Evolutionary conservation across 2,329 filamentous ascomycete species (phyloP).

Genomic region (Curvularia spicifera): DNA sequence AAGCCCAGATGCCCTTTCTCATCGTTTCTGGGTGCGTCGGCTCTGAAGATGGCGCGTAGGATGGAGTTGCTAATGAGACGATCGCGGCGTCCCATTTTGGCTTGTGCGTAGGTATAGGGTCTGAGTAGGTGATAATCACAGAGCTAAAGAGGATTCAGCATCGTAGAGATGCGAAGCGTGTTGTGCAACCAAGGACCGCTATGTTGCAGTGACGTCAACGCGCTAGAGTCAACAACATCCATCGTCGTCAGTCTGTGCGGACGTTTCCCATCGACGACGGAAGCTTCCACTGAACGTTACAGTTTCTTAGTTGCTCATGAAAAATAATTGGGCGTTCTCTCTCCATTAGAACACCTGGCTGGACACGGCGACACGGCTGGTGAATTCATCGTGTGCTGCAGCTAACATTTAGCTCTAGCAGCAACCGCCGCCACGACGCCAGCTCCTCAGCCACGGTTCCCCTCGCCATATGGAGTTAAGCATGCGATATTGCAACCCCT

Average conservation of each 20-base stretch:
- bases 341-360: neutral
- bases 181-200: neutral
- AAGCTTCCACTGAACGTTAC: neutral
- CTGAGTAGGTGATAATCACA: conserved; percentile 5
- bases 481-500: neutral
- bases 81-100: conserved; percentile 46
- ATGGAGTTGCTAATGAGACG: conserved; percentile 49
- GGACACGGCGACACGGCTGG: conserved; percentile 4
- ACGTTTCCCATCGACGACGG: neutral
- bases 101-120: neutral
- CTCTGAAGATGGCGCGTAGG: conserved; percentile 44
- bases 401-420: conserved; percentile 9
- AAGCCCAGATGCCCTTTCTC: conserved; percentile 34
- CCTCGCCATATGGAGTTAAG: neutral
- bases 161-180: conserved; percentile 7
- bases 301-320: neutral
- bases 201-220: conserved; percentile 19
- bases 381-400: conserved; percentile 9
- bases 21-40: conserved; percentile 26
- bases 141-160: conserved; percentile 3
- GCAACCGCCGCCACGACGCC: conserved; percentile 2
- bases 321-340: neutral
- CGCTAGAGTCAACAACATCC: conserved; percentile 4
- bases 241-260: neutral
- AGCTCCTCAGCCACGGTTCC: neutral